These are phyloP conservation scores for Rhodotorula sp. DNA, from an alignment of 1,284 basidiomycete genomes.

Conservation along the genomic window DNA sequence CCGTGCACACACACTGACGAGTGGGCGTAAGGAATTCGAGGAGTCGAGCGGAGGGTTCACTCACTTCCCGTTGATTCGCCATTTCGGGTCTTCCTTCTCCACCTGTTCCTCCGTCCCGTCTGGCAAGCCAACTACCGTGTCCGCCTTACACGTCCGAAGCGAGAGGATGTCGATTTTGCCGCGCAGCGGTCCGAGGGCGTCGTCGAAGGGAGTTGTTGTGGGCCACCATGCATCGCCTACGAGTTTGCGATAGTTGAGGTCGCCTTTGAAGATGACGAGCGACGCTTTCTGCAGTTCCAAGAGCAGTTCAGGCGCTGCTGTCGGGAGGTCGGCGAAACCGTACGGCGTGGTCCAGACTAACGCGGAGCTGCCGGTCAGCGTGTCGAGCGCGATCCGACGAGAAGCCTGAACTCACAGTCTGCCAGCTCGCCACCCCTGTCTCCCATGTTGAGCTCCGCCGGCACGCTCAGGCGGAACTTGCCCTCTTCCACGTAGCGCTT, in stretches of 20 bases:
- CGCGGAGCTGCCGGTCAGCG: background rate
- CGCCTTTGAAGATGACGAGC: constrained; percentile 93
- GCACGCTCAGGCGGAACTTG: constrained; percentile 70
- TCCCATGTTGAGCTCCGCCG: constrained; percentile 65
- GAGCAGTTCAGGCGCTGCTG: constrained; percentile 62
- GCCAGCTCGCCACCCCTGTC: constrained; percentile 43
- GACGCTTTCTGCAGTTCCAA: constrained; percentile 62
- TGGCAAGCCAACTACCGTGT: constrained; percentile 80
- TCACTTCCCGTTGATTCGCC: constrained; percentile 78
- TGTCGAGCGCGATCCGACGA: background rate
- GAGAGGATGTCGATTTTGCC: constrained; percentile 78
- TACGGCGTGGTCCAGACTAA: constrained; percentile 79
- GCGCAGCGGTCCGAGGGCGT: constrained; percentile 76
- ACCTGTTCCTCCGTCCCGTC: constrained; percentile 64
- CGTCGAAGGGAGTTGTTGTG: constrained; percentile 70
- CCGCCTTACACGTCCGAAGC: constrained; percentile 91
- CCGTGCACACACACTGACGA: too few relatives aligned
- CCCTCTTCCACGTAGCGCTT: constrained; percentile 66
- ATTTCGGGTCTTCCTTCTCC: constrained; percentile 67
- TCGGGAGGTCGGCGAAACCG: constrained; percentile 77
- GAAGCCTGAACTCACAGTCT: constrained; percentile 31
- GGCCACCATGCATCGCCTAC: constrained; percentile 90
- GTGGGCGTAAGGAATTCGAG: too few relatives aligned
- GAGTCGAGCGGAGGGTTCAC: constrained; percentile 45
- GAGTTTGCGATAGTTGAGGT: constrained; percentile 62